phyloP scores from a whole-genome alignment of 345 rosid genomes.

The Eucalyptus melliodora region DNA sequence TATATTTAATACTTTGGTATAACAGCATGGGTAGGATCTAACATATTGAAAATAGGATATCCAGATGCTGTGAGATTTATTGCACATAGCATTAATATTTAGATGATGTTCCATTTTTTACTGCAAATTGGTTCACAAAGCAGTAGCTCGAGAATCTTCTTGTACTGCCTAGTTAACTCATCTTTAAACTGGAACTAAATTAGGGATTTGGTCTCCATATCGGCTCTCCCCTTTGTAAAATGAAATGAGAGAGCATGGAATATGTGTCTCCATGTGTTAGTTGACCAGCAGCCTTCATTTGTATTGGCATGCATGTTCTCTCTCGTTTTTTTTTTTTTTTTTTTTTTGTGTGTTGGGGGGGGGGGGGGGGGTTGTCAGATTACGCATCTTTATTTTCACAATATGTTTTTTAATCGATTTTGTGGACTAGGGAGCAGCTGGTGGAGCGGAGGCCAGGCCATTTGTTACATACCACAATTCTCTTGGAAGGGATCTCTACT shows the following conservation, averaged over 20 bases:
- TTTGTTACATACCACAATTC: constrained; percentile 92
- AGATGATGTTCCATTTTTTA: background rate
- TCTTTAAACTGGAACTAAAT: background rate
- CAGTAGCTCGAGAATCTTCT: background rate
- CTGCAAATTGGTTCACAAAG: background rate
- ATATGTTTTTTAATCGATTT: constrained; percentile 19
- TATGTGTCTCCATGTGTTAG: background rate
- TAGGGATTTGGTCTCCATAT: background rate
- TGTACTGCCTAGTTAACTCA: background rate
- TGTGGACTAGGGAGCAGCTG: constrained; percentile 87
- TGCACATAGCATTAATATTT: background rate
- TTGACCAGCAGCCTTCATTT: background rate
- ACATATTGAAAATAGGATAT: background rate
- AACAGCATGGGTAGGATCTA: background rate
- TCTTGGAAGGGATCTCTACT: constrained; percentile 81
- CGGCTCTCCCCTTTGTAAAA: background rate
- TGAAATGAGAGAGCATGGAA: background rate
- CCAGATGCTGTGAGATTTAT: background rate
- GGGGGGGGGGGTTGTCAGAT: background rate
- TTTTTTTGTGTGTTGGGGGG: too few relatives aligned
- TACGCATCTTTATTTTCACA: background rate
- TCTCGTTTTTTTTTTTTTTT: background rate
- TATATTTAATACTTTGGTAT: background rate
- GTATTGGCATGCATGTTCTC: background rate
- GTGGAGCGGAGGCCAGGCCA: constrained; percentile 99